These are phyloP conservation scores for Silene vulgaris DNA, from an alignment of 179 eudicot species.

Conservation along the genomic window DNA sequence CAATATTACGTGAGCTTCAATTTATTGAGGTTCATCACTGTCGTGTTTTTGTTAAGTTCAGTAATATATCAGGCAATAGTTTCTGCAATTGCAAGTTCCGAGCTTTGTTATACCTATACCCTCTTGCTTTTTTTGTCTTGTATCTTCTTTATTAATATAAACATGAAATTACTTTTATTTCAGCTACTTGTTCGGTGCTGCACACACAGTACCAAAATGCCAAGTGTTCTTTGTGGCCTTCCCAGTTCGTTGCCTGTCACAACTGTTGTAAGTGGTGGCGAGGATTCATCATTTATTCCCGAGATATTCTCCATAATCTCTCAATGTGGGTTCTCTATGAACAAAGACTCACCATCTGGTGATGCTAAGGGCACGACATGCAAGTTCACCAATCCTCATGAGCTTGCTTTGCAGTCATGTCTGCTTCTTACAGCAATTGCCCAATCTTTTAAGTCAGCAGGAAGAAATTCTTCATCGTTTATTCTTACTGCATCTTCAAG, in stretches of 20 bases:
- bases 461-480: constrained; percentile 69
- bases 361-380: constrained; percentile 46
- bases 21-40: background rate
- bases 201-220: constrained; percentile 53
- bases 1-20: background rate
- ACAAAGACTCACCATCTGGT: constrained; percentile 47
- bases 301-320: constrained; percentile 77
- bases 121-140: background rate
- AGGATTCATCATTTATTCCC: constrained; percentile 82
- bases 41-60: background rate
- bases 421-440: constrained; percentile 75
- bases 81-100: background rate
- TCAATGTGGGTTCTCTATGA: constrained; percentile 53
- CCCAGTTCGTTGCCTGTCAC: constrained; percentile 84
- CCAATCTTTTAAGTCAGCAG: constrained; percentile 73
- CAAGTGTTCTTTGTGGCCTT: constrained; percentile 71
- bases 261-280: constrained; percentile 91
- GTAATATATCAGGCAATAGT: constrained; percentile 14
- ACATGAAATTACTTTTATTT: constrained; percentile 23
- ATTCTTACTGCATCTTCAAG: constrained; percentile 77
- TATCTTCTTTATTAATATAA: constrained; percentile 3
- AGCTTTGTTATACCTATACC: constrained; percentile 1
- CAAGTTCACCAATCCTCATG: constrained; percentile 49
- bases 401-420: constrained; percentile 60
- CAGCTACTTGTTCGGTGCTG: constrained; percentile 86